Evolutionary conservation across 345 rosid genomes (phyloP).

Genomic region (Draba incana): DNA sequence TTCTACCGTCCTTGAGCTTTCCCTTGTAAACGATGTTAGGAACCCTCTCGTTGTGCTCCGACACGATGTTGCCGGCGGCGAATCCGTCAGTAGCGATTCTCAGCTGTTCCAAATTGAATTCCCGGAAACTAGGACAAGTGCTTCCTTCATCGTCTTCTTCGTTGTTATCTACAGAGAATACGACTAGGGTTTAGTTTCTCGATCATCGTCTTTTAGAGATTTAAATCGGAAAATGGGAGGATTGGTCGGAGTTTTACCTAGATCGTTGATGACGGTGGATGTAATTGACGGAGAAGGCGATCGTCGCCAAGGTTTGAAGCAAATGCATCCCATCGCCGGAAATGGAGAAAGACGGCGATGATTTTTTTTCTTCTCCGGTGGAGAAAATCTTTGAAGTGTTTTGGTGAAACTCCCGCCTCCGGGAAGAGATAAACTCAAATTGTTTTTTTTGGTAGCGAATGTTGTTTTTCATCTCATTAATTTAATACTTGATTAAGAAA

Average conservation of each 20-base stretch:
- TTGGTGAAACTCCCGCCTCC: slow-evolving; percentile 41
- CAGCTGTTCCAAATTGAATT: slow-evolving; percentile 70
- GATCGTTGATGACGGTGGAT: slow-evolving; percentile 31
- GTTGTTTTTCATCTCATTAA: background rate
- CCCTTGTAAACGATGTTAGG: slow-evolving; percentile 94
- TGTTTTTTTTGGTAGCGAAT: background rate
- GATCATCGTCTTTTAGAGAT: slow-evolving; percentile 24
- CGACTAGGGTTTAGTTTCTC: slow-evolving; percentile 21
- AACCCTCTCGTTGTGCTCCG: slow-evolving; percentile 95
- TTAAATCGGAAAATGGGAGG: background rate
- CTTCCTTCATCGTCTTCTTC: slow-evolving; percentile 18
- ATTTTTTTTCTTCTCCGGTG: slow-evolving; percentile 11
- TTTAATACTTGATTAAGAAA: background rate
- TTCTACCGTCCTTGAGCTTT: slow-evolving; percentile 56
- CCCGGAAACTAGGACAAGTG: slow-evolving; percentile 64
- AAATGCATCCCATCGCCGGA: slow-evolving; percentile 43
- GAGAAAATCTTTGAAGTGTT: slow-evolving; percentile 17
- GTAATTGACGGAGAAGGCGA: slow-evolving; percentile 32
- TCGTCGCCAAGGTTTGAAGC: slow-evolving; percentile 34
- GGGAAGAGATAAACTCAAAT: background rate
- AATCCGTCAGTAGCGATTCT: slow-evolving; percentile 73
- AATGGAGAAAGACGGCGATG: slow-evolving; percentile 7
- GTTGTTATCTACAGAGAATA: slow-evolving; percentile 19
- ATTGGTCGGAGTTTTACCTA: slow-evolving; percentile 27
- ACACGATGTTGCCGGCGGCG: slow-evolving; percentile 78